A percentile compares a stretch with the other conserved stretches of the same genome.
These are phyloP conservation scores for Atkinsonella texensis DNA, from an alignment of 2,329 filamentous ascomycete genomes.

Conservation along the genomic window DNA sequence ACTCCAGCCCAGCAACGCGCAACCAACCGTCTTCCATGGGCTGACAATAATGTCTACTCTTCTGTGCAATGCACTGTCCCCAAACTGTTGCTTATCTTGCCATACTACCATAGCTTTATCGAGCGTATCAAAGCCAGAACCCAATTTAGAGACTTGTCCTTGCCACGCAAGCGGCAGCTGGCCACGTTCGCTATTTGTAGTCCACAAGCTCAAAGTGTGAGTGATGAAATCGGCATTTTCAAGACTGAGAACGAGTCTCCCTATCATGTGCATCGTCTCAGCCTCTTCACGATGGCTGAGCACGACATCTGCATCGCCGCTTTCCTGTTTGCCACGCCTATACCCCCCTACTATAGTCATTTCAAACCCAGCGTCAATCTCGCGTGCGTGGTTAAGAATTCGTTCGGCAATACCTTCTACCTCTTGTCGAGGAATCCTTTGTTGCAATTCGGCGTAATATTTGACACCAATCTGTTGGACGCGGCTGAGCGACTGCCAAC, in stretches of 20 bases:
- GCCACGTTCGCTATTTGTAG: slow-evolving; percentile 57
- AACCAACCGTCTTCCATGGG: slow-evolving; percentile 81
- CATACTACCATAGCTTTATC: slow-evolving; percentile 91
- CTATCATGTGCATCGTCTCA: slow-evolving; percentile 58
- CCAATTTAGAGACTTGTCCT: slow-evolving; percentile 22
- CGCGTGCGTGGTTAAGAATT: slow-evolving; percentile 55
- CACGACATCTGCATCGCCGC: slow-evolving; percentile 78
- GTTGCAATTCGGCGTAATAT: slow-evolving; percentile 75
- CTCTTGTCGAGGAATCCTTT: slow-evolving; percentile 60
- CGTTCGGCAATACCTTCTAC: slow-evolving; percentile 55
- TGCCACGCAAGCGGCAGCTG: slow-evolving; percentile 49
- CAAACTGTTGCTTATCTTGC: slow-evolving; percentile 36
- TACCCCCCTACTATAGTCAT: slow-evolving; percentile 67
- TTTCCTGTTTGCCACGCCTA: slow-evolving; percentile 59
- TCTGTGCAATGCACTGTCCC: slow-evolving; percentile 44
- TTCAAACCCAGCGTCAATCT: slow-evolving; percentile 42
- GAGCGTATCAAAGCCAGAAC: slow-evolving; percentile 68
- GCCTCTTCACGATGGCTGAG: slow-evolving; percentile 64
- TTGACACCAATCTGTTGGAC: slow-evolving; percentile 92
- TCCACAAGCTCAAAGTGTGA: slow-evolving; percentile 63
- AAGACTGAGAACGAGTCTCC: slow-evolving; percentile 57
- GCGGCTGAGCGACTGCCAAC: slow-evolving; percentile 62
- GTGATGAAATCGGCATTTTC: slow-evolving; percentile 63
- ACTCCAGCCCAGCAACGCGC: slow-evolving; percentile 78
- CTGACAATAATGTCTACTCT: slow-evolving; percentile 86